phyloP scores from a whole-genome alignment of 495 filamentous ascomycete species.

The Penicillium cosmopolitanum region DNA sequence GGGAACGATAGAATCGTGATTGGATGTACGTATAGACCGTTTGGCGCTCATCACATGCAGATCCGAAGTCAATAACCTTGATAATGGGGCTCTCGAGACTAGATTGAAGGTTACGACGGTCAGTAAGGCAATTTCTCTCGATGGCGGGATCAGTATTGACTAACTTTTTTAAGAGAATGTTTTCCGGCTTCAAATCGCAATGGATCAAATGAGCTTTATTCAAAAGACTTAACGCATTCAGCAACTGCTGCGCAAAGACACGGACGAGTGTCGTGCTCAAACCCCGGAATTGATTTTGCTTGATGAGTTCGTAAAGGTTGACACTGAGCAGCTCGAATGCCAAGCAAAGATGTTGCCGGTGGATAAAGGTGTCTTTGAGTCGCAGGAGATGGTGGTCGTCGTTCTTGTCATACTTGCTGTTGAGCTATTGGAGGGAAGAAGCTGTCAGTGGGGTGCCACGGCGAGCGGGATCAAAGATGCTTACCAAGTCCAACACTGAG shows the following conservation, averaged over 20 bases:
- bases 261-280: slow-evolving; percentile 96
- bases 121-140: neutral
- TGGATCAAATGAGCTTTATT: slow-evolving; percentile 98
- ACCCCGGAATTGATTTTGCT: slow-evolving; percentile 99
- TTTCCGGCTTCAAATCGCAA: slow-evolving; percentile 98
- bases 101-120: neutral
- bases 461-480: slow-evolving; percentile 18
- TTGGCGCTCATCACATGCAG: slow-evolving; percentile 96
- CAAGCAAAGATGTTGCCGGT: slow-evolving; percentile 94
- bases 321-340: slow-evolving; percentile 98
- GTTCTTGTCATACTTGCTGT: slow-evolving; percentile 98
- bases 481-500: slow-evolving; percentile 92
- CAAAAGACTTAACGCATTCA: slow-evolving; percentile 88
- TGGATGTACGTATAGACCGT: slow-evolving; percentile 99
- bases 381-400: slow-evolving; percentile 97
- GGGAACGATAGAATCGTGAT: slow-evolving; percentile 96
- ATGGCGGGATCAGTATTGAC: slow-evolving; percentile 20
- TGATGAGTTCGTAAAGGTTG: slow-evolving; percentile 98
- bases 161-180: slow-evolving; percentile 95
- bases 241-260: slow-evolving; percentile 95
- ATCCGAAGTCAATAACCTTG: slow-evolving; percentile 99
- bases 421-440: slow-evolving; percentile 63
- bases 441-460: slow-evolving; percentile 25
- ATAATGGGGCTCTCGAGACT: slow-evolving; percentile 98
- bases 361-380: slow-evolving; percentile 98